These are phyloP conservation scores for Parafenestella ontariensis DNA, from an alignment of 2,329 filamentous ascomycete species.

Conservation along the genomic window DNA sequence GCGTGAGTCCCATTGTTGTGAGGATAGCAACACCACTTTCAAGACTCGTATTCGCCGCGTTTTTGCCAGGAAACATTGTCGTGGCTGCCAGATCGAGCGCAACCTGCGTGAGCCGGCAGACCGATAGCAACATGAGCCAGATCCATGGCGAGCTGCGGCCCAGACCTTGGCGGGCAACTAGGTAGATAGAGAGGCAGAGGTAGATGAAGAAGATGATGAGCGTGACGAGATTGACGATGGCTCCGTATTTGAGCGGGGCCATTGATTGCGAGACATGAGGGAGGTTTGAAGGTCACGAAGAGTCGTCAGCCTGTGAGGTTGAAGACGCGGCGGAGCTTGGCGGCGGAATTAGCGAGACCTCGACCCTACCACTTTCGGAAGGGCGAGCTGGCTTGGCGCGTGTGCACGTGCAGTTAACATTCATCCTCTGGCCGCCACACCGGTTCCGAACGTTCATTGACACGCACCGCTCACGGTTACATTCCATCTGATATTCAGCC, in stretches of 20 bases:
- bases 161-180: constrained; percentile 40
- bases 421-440: neutral
- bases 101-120: constrained; percentile 45
- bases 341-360: constrained; percentile 11
- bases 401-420: neutral
- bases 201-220: constrained; percentile 44
- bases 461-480: neutral
- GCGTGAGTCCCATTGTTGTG: constrained; percentile 45
- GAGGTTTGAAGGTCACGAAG: constrained; percentile 1
- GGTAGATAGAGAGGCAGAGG: constrained; percentile 35
- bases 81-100: constrained; percentile 46
- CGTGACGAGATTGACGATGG: constrained; percentile 44
- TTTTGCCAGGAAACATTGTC: constrained; percentile 28
- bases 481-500: neutral
- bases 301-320: constrained; percentile 1
- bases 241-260: constrained; percentile 32
- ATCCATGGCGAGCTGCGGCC: constrained; percentile 46
- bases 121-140: constrained; percentile 38
- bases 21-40: constrained; percentile 45
- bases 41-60: constrained; percentile 35
- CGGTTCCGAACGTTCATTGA: neutral
- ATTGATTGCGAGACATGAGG: constrained; percentile 32
- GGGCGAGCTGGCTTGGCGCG: neutral
- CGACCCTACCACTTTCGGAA: no score
- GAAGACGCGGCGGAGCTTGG: constrained; percentile 14